Percentiles rank a stretch among this genome's conserved stretches.
phyloP scores from a whole-genome alignment of 768 basidiomycete species.

The Amanita pallidorosea region DNA sequence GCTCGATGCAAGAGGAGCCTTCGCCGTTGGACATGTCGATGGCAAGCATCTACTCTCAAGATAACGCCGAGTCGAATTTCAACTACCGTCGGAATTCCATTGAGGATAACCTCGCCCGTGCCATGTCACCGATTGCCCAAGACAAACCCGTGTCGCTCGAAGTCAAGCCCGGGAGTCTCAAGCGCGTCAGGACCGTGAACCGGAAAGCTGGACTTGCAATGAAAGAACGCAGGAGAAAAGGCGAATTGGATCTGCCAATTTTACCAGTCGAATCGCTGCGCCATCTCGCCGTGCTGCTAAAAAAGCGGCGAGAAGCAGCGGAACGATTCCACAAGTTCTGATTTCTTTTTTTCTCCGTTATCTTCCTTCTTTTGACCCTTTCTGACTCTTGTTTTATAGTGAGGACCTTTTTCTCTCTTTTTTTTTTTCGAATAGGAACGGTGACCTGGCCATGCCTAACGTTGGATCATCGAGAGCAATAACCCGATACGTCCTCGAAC shows the following conservation, averaged over 20 bases:
- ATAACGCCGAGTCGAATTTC: not conserved
- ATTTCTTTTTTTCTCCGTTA: not conserved
- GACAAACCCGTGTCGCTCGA: not conserved
- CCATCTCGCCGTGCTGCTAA: not conserved
- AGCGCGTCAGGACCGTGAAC: conserved; percentile 1
- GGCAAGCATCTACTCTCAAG: not conserved
- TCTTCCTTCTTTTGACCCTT: not conserved
- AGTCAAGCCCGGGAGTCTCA: not conserved
- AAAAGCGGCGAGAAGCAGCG: not conserved
- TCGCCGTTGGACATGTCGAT: not conserved
- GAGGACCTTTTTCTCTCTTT: too few species aligned
- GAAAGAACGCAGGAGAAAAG: conserved; percentile 2
- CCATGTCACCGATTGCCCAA: not conserved
- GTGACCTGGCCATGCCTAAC: not conserved
- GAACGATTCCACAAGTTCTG: not conserved
- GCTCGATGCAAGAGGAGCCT: not conserved
- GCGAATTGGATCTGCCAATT: not conserved
- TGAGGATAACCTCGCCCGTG: not conserved
- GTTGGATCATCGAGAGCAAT: not conserved
- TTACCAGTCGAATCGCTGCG: not conserved
- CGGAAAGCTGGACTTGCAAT: not conserved
- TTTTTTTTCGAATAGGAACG: not conserved
- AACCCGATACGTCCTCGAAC: not conserved
- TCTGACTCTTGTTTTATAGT: too few species aligned
- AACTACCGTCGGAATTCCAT: not conserved